These are phyloP conservation scores for Lepidium didymum DNA, from an alignment of 345 rosid species.

Conservation along the genomic window DNA sequence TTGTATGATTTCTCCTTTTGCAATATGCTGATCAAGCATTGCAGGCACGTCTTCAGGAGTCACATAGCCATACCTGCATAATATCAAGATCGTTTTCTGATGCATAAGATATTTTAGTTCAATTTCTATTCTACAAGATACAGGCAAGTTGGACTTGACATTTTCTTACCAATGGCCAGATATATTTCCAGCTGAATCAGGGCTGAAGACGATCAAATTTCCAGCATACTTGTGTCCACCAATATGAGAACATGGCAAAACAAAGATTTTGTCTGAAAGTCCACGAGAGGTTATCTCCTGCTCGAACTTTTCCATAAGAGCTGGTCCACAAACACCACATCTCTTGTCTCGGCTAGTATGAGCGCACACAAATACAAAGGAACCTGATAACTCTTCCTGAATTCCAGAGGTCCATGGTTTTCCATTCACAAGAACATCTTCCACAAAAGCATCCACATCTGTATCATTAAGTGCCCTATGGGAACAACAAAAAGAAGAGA, in stretches of 20 bases:
- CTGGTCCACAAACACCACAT: conserved; percentile 96
- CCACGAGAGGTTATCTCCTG: conserved; percentile 63
- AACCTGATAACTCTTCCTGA: conserved; percentile 53
- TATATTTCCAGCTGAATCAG: conserved; percentile 52
- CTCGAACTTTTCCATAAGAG: conserved; percentile 59
- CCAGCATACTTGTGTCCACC: conserved; percentile 99
- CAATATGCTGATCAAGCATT: conserved; percentile 82
- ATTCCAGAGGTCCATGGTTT: conserved; percentile 68
- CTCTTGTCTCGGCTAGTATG: conserved; percentile 89
- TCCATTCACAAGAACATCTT: conserved; percentile 76
- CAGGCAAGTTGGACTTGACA: background rate
- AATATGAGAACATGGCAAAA: conserved; percentile 77
- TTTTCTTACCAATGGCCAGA: conserved; percentile 72
- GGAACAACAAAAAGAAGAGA: background rate
- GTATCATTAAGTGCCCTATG: conserved; percentile 59
- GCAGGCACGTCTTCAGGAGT: conserved; percentile 86
- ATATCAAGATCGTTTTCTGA: background rate
- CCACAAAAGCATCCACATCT: conserved; percentile 70
- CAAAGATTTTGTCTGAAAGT: conserved; percentile 49
- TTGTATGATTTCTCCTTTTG: conserved; percentile 58
- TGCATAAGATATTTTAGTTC: background rate
- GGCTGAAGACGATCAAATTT: conserved; percentile 68
- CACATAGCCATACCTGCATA: conserved; percentile 91
- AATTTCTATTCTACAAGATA: background rate
- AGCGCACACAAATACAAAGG: conserved; percentile 81